A percentile compares a stretch with the other conserved stretches of the same genome.
Evolutionary conservation across 352 stramenopile genomes (phyloP).

Genomic region (Phytophthora chlamydospora): DNA sequence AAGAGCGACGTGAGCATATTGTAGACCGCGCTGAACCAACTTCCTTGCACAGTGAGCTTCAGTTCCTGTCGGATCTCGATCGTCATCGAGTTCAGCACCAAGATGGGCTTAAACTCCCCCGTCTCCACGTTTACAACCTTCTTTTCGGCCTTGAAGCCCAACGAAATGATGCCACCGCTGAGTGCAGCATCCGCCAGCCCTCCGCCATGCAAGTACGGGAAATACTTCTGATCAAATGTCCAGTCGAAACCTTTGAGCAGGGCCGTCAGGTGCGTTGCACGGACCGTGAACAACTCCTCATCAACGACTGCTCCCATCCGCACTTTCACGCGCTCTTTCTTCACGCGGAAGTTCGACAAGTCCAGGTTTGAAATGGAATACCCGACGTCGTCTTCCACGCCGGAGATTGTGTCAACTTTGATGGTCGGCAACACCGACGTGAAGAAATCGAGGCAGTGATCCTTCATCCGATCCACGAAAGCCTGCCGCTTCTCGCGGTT

Average conservation of each 20-base stretch:
- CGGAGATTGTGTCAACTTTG: conserved; percentile 82
- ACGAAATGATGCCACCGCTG: conserved; percentile 70
- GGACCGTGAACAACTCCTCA: conserved; percentile 82
- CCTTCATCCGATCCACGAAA: conserved; percentile 82
- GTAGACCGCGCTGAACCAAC: conserved; percentile 88
- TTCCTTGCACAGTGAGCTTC: conserved; percentile 83
- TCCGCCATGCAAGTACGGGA: conserved; percentile 86
- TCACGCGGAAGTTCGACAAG: conserved; percentile 83
- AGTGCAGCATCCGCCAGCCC: conserved; percentile 76
- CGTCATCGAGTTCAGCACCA: conserved; percentile 85
- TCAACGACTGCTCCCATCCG: conserved; percentile 82
- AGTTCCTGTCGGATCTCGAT: conserved; percentile 87
- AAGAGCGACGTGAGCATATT: conserved; percentile 84
- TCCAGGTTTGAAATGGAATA: conserved; percentile 85
- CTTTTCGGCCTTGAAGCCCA: conserved; percentile 88
- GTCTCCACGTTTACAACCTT: conserved; percentile 58
- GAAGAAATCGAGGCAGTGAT: conserved; percentile 88
- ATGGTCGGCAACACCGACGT: conserved; percentile 85
- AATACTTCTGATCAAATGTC: conserved; percentile 88
- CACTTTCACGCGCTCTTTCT: conserved; percentile 87
- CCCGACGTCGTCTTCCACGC: conserved; percentile 74
- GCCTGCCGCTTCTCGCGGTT: conserved; percentile 75
- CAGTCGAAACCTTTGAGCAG: conserved; percentile 85
- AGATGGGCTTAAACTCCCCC: conserved; percentile 66
- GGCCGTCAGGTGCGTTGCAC: conserved; percentile 75